Percentiles rank a stretch among this genome's conserved stretches.
These are phyloP conservation scores for Chrysochromulina tobinii DNA, from an alignment of 78 protist genomes.

Conservation along the genomic window DNA sequence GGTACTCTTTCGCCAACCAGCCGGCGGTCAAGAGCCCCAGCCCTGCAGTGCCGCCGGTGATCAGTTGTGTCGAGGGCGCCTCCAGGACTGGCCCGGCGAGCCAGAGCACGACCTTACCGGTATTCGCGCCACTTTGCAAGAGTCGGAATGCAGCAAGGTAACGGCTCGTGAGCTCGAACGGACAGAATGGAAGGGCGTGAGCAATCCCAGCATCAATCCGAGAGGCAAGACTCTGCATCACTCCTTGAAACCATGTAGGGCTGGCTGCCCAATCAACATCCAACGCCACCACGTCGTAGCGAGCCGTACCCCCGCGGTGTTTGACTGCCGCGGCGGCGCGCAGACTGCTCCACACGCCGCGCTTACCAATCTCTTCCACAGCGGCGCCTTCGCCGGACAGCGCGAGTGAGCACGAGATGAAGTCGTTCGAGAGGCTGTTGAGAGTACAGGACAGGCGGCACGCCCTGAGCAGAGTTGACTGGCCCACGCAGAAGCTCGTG, in stretches of 20 bases:
- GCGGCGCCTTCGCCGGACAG: background rate
- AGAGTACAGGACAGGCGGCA: background rate
- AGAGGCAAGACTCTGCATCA: background rate
- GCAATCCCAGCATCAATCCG: background rate
- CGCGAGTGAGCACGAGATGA: background rate
- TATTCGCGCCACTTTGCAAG: background rate
- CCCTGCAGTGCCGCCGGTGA: conserved; percentile 38
- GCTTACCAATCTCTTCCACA: conserved; percentile 31
- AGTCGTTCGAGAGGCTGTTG: conserved; percentile 34
- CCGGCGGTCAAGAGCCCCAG: background rate
- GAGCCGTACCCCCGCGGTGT: background rate
- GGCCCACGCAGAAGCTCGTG: background rate
- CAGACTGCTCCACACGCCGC: background rate
- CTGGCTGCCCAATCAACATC: background rate
- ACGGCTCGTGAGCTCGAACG: background rate
- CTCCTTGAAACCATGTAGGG: background rate
- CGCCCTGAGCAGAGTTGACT: too few relatives aligned
- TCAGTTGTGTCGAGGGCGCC: background rate
- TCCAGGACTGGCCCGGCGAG: background rate
- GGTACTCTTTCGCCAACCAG: conserved; percentile 9
- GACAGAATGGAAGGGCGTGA: background rate
- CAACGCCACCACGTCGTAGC: background rate
- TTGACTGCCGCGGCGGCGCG: background rate
- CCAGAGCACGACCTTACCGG: conserved; percentile 36
- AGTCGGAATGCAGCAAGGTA: background rate